Conservation (phyloP, 2,329 filamentous ascomycete species). For the Tolypocladium album region DNA sequence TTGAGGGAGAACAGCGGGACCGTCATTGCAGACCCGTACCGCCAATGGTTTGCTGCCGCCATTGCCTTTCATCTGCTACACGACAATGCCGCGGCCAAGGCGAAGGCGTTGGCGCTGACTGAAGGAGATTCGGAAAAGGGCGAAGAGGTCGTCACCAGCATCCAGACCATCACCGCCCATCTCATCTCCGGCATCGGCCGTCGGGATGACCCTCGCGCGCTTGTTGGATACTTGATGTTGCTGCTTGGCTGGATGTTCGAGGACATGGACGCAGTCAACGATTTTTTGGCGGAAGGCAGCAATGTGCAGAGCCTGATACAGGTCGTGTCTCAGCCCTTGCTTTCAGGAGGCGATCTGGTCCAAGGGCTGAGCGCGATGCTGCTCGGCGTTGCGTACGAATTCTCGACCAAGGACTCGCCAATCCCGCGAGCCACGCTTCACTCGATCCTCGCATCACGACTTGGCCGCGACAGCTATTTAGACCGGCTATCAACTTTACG, state of each 20-base stretch:
- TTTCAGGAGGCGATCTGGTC: constrained; percentile 53
- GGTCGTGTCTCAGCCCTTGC: constrained; percentile 49
- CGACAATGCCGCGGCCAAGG: constrained; percentile 71
- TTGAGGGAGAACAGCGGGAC: constrained; percentile 54
- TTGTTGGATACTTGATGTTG: constrained; percentile 81
- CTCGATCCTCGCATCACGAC: constrained; percentile 60
- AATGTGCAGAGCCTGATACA: constrained; percentile 82
- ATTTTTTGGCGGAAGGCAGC: constrained; percentile 85
- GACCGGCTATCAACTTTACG: constrained; percentile 71
- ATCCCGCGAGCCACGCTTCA: constrained; percentile 74
- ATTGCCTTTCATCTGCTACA: constrained; percentile 78
- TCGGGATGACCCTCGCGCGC: constrained; percentile 65
- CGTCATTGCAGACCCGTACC: constrained; percentile 68
- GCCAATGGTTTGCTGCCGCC: constrained; percentile 80
- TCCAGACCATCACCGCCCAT: constrained; percentile 80
- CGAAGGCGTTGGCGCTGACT: constrained; percentile 66
- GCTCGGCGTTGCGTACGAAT: constrained; percentile 86
- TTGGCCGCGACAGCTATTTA: constrained; percentile 81
- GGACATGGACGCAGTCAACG: constrained; percentile 81
- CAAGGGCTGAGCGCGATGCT: constrained; percentile 78
- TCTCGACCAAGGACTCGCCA: constrained; percentile 93
- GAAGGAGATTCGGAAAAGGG: constrained; percentile 84
- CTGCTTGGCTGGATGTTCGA: constrained; percentile 87
- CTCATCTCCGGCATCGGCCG: constrained; percentile 70
- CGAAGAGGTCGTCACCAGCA: constrained; percentile 89